phyloP scores from a whole-genome alignment of 2,329 filamentous ascomycete species.

The Aulographum hederae region DNA sequence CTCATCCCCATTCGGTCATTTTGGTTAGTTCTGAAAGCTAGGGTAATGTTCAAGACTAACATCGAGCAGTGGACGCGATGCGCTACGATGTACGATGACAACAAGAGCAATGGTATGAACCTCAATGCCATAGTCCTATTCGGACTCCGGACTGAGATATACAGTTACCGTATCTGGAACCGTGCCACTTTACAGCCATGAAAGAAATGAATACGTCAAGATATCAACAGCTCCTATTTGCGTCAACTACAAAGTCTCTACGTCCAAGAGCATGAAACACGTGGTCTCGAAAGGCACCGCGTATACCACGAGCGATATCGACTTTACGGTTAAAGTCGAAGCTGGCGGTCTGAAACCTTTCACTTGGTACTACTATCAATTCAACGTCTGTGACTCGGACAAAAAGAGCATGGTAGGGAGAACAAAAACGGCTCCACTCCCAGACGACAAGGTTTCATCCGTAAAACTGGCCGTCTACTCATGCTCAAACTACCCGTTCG shows the following conservation, averaged over 20 bases:
- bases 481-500: conserved; percentile 42
- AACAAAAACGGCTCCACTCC: conserved; percentile 49
- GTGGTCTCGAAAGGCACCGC: conserved; percentile 38
- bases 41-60: conserved; percentile 15
- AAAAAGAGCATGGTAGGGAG: conserved; percentile 44
- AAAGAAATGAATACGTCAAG: conserved; percentile 31
- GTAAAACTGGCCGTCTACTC: conserved; percentile 52
- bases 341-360: conserved; percentile 42
- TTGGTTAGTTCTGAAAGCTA: not conserved
- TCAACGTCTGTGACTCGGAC: conserved; percentile 45
- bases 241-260: conserved; percentile 43
- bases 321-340: conserved; percentile 61
- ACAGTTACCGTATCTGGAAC: conserved; percentile 36
- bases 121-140: too few species aligned
- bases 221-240: conserved; percentile 45
- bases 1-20: conserved; percentile 8
- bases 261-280: conserved; percentile 25
- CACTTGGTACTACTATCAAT: conserved; percentile 53
- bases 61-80: conserved; percentile 24
- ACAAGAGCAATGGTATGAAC: conserved; percentile 23
- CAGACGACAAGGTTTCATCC: conserved; percentile 35
- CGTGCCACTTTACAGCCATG: conserved; percentile 33
- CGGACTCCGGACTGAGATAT: not conserved
- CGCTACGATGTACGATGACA: conserved; percentile 20
- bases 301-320: conserved; percentile 55